These are phyloP conservation scores for Santalum album DNA, from an alignment of 164 flowering plant genomes.

Conservation along the genomic window DNA sequence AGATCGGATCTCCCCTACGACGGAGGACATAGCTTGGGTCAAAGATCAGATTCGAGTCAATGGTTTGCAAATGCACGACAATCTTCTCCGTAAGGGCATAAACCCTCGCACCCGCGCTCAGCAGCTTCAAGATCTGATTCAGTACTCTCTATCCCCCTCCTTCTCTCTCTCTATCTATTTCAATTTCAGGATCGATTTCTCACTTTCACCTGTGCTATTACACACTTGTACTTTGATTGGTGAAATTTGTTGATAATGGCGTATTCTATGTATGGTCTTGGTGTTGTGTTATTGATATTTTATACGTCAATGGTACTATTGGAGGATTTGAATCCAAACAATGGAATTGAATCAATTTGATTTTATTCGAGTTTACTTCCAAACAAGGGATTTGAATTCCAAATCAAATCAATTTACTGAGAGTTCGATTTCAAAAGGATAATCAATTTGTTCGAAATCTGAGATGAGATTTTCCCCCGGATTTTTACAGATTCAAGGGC, in stretches of 20 bases:
- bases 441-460: neutral
- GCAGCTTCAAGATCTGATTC: conserved; percentile 67
- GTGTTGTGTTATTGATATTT: no score
- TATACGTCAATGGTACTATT: no score
- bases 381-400: no score
- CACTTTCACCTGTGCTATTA: no score
- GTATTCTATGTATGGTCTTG: no score
- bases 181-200: neutral
- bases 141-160: conserved; percentile 24
- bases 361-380: no score
- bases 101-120: conserved; percentile 83
- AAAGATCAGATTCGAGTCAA: conserved; percentile 52
- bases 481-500: conserved; percentile 63
- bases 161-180: conserved; percentile 1
- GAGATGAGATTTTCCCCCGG: neutral
- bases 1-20: conserved; percentile 31
- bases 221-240: no score
- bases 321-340: no score
- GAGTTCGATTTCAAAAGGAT: no score
- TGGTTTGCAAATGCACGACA: conserved; percentile 53
- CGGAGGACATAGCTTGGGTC: conserved; percentile 72
- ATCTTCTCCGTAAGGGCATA: conserved; percentile 80
- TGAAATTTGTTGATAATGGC: no score
- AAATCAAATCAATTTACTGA: no score
- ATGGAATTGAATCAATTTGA: no score